These are phyloP conservation scores for Phlegmacium glaucopus DNA, from an alignment of 768 basidiomycete species.

Conservation along the genomic window DNA sequence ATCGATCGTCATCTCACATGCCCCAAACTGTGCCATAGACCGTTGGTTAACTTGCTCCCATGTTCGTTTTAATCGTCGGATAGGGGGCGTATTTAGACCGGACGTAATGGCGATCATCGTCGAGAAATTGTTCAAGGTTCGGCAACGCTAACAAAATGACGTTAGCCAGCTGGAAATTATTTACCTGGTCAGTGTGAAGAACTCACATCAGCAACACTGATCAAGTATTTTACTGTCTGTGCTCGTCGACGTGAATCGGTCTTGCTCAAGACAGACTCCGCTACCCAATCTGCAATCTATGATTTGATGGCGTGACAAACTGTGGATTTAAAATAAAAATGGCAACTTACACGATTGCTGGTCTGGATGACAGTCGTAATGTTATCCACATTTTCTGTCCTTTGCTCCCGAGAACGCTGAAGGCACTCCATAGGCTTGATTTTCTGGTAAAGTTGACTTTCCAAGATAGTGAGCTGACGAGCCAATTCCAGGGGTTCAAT, in stretches of 20 bases:
- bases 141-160: constrained; percentile 66
- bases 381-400: constrained; percentile 71
- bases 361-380: constrained; percentile 86
- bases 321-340: background rate
- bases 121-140: constrained; percentile 87
- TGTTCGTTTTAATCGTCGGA: constrained; percentile 88
- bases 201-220: constrained; percentile 86
- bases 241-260: constrained; percentile 87
- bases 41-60: constrained; percentile 86
- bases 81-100: constrained; percentile 90
- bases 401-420: constrained; percentile 76
- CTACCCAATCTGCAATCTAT: constrained; percentile 93
- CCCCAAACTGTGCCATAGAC: constrained; percentile 66
- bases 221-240: constrained; percentile 81
- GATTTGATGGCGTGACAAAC: background rate
- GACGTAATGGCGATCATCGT: constrained; percentile 97
- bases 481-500: constrained; percentile 89
- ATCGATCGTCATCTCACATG: constrained; percentile 88
- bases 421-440: constrained; percentile 92
- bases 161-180: background rate
- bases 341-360: constrained; percentile 67
- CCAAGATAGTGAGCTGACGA: constrained; percentile 89
- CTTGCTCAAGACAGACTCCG: constrained; percentile 73
- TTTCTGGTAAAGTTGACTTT: constrained; percentile 80
- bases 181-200: background rate